Evolutionary conservation across 2,329 filamentous ascomycete genomes (phyloP).

Genomic region (Venturia nashicola): DNA sequence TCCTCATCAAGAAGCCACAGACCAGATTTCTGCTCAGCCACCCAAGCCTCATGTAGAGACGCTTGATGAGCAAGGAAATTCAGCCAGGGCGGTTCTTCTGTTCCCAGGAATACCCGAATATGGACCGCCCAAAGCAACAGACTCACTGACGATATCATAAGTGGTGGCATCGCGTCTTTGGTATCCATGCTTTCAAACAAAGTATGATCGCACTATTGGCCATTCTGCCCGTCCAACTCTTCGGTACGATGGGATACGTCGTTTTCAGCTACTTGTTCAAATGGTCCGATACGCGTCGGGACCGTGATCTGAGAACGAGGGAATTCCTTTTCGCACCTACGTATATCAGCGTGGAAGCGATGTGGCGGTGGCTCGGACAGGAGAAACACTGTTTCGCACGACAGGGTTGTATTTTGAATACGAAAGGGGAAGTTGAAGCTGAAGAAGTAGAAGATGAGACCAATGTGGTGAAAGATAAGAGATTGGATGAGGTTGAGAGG

Average conservation of each 20-base stretch:
- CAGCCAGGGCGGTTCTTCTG: neutral
- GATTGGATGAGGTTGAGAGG: neutral
- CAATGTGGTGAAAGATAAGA: neutral
- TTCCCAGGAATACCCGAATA: conserved; percentile 4
- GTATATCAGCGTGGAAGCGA: neutral
- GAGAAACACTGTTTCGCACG: neutral
- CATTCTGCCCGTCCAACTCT: neutral
- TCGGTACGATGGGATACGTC: neutral
- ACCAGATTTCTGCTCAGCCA: neutral
- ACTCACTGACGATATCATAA: neutral
- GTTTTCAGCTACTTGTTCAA: conserved; percentile 5
- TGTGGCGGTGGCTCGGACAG: conserved; percentile 5
- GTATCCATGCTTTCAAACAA: conserved; percentile 1
- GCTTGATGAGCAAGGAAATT: neutral
- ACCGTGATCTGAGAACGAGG: neutral
- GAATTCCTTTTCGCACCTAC: conserved; percentile 1
- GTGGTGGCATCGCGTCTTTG: neutral
- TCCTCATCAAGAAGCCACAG: neutral
- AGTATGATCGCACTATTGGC: neutral
- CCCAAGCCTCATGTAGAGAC: neutral
- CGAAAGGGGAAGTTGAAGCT: neutral
- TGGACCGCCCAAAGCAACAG: neutral
- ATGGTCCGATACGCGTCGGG: conserved; percentile 1
- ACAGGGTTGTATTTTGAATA: conserved; percentile 6
- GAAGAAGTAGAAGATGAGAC: neutral